Conservation (phyloP, 2,329 filamentous ascomycete genomes). For the Fusarium sublunatum region DNA sequence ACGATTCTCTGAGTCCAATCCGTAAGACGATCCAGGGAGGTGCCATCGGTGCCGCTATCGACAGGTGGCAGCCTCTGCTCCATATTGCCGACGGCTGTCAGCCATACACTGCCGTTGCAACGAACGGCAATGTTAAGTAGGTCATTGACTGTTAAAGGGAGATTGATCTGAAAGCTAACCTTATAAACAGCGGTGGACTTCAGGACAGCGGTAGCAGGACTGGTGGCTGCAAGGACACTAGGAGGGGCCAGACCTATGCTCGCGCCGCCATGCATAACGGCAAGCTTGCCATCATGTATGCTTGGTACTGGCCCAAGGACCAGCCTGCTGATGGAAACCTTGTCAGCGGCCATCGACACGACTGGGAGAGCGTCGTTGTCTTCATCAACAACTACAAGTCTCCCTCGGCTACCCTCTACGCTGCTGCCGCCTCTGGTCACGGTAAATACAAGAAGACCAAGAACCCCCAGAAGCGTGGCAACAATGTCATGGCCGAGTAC, state of each 20-base stretch:
- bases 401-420: conserved; percentile 47
- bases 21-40: conserved; percentile 43
- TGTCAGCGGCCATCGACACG: conserved; percentile 53
- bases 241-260: conserved; percentile 54
- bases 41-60: conserved; percentile 41
- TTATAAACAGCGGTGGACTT: conserved; percentile 48
- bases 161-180: neutral
- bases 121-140: conserved; percentile 65
- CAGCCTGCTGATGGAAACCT: conserved; percentile 49
- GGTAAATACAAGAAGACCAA: conserved; percentile 49
- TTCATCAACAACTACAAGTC: conserved; percentile 47
- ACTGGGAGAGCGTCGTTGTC: conserved; percentile 55
- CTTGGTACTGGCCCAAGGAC: conserved; percentile 61
- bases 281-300: conserved; percentile 55
- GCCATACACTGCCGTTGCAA: conserved; percentile 70
- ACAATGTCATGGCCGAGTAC: conserved; percentile 49
- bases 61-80: conserved; percentile 49
- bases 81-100: conserved; percentile 68
- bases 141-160: accelerated
- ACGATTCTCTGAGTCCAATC: conserved; percentile 46
- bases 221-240: conserved; percentile 48
- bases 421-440: conserved; percentile 52
- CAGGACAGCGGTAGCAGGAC: conserved; percentile 44
- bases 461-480: conserved; percentile 34
- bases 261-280: conserved; percentile 46